Percentiles rank a stretch among this genome's conserved stretches.
phyloP scores from a whole-genome alignment of 495 filamentous ascomycete genomes.

The Trichoderma parareesei region DNA sequence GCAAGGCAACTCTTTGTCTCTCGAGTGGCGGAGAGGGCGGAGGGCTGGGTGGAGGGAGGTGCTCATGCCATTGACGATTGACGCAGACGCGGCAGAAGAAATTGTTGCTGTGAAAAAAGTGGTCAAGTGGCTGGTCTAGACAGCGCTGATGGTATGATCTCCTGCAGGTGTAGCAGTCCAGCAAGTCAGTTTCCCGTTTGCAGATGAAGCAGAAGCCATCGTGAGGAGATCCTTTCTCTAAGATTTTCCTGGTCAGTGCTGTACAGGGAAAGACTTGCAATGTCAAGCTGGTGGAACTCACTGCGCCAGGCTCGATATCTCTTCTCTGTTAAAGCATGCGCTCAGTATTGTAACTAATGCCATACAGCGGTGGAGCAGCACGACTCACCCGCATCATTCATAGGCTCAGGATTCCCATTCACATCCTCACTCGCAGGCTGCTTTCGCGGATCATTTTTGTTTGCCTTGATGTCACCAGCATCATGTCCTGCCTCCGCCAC shows the following conservation, averaged over 20 bases:
- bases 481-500: neutral
- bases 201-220: neutral
- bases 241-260: neutral
- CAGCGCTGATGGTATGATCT: neutral
- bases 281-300: neutral
- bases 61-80: neutral
- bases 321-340: neutral
- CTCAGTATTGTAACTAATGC: neutral
- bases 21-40: neutral
- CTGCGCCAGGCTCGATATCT: slow-evolving; percentile 7
- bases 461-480: neutral
- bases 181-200: neutral
- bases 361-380: neutral
- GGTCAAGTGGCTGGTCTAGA: neutral
- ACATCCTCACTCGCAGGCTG: neutral
- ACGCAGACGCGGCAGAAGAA: neutral
- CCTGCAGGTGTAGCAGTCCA: neutral
- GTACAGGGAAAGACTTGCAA: neutral
- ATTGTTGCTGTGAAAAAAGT: neutral
- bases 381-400: neutral
- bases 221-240: slow-evolving; percentile 1
- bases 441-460: too few relatives aligned
- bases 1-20: slow-evolving; percentile 1
- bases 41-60: neutral
- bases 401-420: neutral